phyloP scores from a whole-genome alignment of 768 basidiomycete genomes.

The Lentinula lateritia region DNA sequence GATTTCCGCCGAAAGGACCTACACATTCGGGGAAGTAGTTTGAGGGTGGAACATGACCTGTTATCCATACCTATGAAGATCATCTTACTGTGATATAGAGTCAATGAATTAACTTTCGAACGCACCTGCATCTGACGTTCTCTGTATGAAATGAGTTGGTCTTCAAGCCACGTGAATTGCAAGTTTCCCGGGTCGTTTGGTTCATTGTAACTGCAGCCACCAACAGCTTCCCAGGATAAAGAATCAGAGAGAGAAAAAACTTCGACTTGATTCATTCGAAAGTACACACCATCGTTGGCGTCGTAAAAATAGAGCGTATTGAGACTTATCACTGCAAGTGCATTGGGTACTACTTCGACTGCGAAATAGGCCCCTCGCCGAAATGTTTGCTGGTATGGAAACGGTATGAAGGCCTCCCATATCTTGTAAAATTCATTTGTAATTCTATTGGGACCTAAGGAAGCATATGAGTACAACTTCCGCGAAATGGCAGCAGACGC shows the following conservation, averaged over 20 bases:
- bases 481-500: slow-evolving; percentile 3
- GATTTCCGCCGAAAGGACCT: slow-evolving; percentile 24
- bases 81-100: not conserved
- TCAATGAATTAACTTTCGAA: slow-evolving; percentile 5
- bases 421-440: slow-evolving; percentile 70
- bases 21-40: slow-evolving; percentile 88
- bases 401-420: slow-evolving; percentile 79
- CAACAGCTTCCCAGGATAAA: slow-evolving; percentile 46
- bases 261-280: not conserved
- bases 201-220: slow-evolving; percentile 61
- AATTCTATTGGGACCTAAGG: slow-evolving; percentile 59
- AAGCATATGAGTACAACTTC: slow-evolving; percentile 3
- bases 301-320: slow-evolving; percentile 93
- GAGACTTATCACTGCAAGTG: slow-evolving; percentile 74
- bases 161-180: slow-evolving; percentile 87
- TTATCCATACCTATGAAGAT: slow-evolving; percentile 39
- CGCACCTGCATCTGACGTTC: slow-evolving; percentile 69
- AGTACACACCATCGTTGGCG: slow-evolving; percentile 68
- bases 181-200: slow-evolving; percentile 82
- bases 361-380: slow-evolving; percentile 84
- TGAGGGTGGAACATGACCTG: slow-evolving; percentile 85
- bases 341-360: slow-evolving; percentile 70
- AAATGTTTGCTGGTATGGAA: slow-evolving; percentile 74
- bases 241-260: not conserved
- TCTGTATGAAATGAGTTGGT: slow-evolving; percentile 67